phyloP scores from a whole-genome alignment of 2,329 filamentous ascomycete species.

The Penicillium sp. region DNA sequence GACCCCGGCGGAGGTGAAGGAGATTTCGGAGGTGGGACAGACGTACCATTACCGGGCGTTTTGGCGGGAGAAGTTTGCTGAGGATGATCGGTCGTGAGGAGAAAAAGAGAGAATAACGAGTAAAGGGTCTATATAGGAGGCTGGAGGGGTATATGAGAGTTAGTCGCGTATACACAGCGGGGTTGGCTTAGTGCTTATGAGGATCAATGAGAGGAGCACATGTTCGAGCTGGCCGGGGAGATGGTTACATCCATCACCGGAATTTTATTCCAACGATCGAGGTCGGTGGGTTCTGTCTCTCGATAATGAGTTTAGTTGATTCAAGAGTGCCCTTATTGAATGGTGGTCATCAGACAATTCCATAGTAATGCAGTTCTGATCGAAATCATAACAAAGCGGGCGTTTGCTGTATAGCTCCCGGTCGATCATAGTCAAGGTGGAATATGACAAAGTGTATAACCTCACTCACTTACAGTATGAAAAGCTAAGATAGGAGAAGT shows the following conservation, averaged over 20 bases:
- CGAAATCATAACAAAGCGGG: background rate
- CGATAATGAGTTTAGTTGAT: background rate
- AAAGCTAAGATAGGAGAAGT: no score
- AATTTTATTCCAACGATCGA: background rate
- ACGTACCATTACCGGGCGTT: constrained; percentile 56
- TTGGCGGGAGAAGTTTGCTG: constrained; percentile 53
- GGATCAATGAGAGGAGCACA: background rate
- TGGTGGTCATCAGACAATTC: background rate
- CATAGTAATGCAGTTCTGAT: background rate
- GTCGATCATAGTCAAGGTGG: background rate
- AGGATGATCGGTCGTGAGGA: constrained; percentile 44
- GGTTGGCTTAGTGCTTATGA: background rate
- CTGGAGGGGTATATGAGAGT: background rate
- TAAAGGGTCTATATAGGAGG: background rate
- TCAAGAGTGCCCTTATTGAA: background rate
- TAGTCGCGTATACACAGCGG: background rate
- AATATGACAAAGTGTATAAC: background rate
- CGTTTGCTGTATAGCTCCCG: background rate
- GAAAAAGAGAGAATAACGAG: background rate
- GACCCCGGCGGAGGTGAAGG: constrained; percentile 59
- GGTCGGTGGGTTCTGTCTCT: background rate
- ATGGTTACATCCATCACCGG: background rate
- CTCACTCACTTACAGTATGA: no score
- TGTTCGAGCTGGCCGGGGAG: background rate
- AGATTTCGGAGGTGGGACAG: constrained; percentile 52